phyloP scores from a whole-genome alignment of 352 stramenopile species.

The Pythium pyrilobum region DNA sequence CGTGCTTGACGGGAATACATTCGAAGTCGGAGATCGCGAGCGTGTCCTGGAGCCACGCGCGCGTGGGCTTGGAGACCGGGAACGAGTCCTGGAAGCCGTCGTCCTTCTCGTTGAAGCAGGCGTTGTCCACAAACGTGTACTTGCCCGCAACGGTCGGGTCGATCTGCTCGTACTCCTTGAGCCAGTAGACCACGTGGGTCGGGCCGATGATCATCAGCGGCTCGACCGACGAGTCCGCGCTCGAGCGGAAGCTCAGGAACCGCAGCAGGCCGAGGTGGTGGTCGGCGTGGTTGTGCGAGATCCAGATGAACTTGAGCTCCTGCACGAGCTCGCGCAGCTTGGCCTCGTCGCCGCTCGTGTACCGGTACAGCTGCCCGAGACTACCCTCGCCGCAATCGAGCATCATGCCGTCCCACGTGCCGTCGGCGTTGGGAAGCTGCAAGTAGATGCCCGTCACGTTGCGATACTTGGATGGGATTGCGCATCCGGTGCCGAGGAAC shows the following conservation, averaged over 20 bases:
- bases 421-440: constrained; percentile 27
- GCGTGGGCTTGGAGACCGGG: constrained; percentile 28
- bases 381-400: constrained; percentile 97
- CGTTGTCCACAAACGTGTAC: constrained; percentile 90
- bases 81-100: constrained; percentile 28
- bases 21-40: constrained; percentile 50
- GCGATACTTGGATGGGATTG: constrained; percentile 97
- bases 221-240: constrained; percentile 11
- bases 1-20: constrained; percentile 85
- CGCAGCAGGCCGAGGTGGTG: constrained; percentile 94
- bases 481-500: constrained; percentile 96
- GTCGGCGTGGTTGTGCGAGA: constrained; percentile 97
- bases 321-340: constrained; percentile 49
- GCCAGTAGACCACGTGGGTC: constrained; percentile 82
- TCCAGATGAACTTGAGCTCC: constrained; percentile 91
- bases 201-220: constrained; percentile 92
- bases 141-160: constrained; percentile 70
- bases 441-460: constrained; percentile 97
- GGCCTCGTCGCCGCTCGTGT: constrained; percentile 33
- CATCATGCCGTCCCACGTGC: constrained; percentile 67
- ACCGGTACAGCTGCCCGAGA: constrained; percentile 88
- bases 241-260: constrained; percentile 75
- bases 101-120: constrained; percentile 69
- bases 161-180: constrained; percentile 87
- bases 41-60: constrained; percentile 30